These are phyloP conservation scores for Penicillium italicum DNA, from an alignment of 2,329 filamentous ascomycete genomes.

Conservation along the genomic window DNA sequence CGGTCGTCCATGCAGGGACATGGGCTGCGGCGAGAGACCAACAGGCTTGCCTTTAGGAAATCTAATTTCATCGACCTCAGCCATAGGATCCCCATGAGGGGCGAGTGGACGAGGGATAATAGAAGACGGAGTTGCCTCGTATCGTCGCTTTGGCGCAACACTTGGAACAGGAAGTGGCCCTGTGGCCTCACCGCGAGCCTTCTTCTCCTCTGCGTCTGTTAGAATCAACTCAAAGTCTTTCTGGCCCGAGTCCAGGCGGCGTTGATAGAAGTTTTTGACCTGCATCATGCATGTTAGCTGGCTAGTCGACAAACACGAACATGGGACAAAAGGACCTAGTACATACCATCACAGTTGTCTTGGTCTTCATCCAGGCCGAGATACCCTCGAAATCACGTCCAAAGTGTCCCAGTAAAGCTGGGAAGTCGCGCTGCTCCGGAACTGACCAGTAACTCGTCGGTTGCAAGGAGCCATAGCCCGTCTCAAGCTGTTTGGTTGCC, in stretches of 20 bases:
- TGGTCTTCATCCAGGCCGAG: conserved; percentile 50
- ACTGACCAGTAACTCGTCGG: conserved; percentile 54
- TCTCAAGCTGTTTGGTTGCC: conserved; percentile 25
- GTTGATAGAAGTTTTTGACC: conserved; percentile 51
- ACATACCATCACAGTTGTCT: conserved; percentile 51
- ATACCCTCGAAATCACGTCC: conserved; percentile 49
- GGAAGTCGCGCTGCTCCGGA: conserved; percentile 48
- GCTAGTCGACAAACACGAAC: neutral
- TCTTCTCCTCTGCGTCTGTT: conserved; percentile 44
- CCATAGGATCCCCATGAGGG: conserved; percentile 39
- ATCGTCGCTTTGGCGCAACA: conserved; percentile 47
- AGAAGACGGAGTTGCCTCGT: conserved; percentile 44
- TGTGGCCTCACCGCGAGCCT: conserved; percentile 43
- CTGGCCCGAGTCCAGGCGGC: conserved; percentile 44
- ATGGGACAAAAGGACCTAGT: neutral
- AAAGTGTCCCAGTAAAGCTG: conserved; percentile 45
- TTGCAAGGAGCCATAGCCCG: conserved; percentile 39
- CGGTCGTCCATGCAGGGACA: conserved; percentile 31
- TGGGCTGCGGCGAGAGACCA: conserved; percentile 31
- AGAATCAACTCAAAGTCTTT: conserved; percentile 45
- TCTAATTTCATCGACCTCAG: conserved; percentile 34
- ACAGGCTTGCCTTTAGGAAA: conserved; percentile 32
- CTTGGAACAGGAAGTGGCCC: conserved; percentile 44
- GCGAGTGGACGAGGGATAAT: conserved; percentile 42
- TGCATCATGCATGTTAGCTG: conserved; percentile 18